Evolutionary conservation across 2,329 filamentous ascomycete genomes (phyloP), one percentile per base, ranked within the genome.

Genomic region (Sporothrix schenckii): DNA sequence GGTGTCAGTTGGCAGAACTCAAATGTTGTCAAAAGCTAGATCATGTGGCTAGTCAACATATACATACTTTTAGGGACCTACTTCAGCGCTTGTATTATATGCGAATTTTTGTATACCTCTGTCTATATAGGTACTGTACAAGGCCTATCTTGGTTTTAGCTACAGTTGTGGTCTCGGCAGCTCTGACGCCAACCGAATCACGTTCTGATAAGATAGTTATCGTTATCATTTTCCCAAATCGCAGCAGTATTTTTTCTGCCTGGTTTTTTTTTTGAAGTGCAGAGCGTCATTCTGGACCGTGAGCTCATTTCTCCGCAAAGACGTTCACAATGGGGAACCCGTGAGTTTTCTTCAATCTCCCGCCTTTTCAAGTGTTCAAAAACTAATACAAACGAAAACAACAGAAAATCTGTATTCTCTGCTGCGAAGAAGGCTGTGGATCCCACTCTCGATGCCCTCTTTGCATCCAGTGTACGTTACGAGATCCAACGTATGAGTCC

Each of bases 371-470:
- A 19, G 39, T 34, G 49, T 21, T 34, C 44, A 19, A 54, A 24
- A 24, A 3, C 41, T 47, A 19, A 27, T 10, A 0, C n/a, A 9
- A 21, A 16, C 4, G n/a, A 21, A 44, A 47, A 63, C 10, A 39
- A 4, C 11, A 74, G 71, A 69, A 73, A 73, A 52, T 71, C 68
- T 1, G 10, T 71, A 16, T 75, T 87, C 72, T 74, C 79, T 67
- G 83, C 82, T 72, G 80, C 83, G 49, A 80, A 82, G 70, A 86
- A 86, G 78, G 83, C 84, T 72, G 83, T 93, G 72, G 91, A 93
- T 82, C 89, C 91, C 78, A 81, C 84, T 70, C 83, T 93, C 74
- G 85, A 89, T 76, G 88, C 89, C 72, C 84, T 93, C 52, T 93
- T 93, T 80, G 85, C 89, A 70, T 83, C 85, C 70, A 93, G 91